Evolutionary conservation across 2,329 filamentous ascomycete genomes (phyloP).

Genomic region (Graphium sp.): DNA sequence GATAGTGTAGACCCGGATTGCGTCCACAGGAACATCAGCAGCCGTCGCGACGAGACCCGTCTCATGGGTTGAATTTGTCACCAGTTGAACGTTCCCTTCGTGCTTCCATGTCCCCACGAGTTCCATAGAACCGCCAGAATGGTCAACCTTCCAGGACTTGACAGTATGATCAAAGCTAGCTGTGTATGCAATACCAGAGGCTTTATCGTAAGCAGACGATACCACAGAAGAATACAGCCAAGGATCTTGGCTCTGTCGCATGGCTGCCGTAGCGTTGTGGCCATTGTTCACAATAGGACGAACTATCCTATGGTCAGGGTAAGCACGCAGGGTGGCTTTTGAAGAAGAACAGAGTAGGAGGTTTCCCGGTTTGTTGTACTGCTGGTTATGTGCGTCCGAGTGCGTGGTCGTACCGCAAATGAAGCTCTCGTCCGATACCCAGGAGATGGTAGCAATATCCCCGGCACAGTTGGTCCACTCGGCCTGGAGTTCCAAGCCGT

Average conservation of each 20-base stretch:
- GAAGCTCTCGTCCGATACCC: conserved; percentile 35
- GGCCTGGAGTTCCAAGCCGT: conserved; percentile 28
- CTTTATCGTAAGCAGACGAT: conserved; percentile 36
- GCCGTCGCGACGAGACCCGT: conserved; percentile 39
- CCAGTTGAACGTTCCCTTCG: conserved; percentile 44
- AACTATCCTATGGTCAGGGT: conserved; percentile 38
- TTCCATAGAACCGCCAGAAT: conserved; percentile 21
- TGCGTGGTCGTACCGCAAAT: conserved; percentile 47
- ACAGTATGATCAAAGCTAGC: conserved; percentile 46
- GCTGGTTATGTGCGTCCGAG: conserved; percentile 45
- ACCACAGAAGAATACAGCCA: conserved; percentile 51
- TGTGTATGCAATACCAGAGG: conserved; percentile 31
- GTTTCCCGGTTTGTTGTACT: conserved; percentile 50
- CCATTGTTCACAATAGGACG: conserved; percentile 33
- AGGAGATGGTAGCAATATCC: conserved; percentile 40
- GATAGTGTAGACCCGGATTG: conserved; percentile 40
- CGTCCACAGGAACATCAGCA: conserved; percentile 32
- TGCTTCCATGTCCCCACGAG: conserved; percentile 33
- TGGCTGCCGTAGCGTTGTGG: conserved; percentile 36
- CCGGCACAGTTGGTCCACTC: conserved; percentile 46
- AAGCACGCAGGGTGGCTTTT: conserved; percentile 26
- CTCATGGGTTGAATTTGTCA: conserved; percentile 30
- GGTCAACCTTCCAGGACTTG: conserved; percentile 35
- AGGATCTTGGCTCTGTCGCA: conserved; percentile 40
- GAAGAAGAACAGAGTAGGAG: conserved; percentile 34